These are phyloP conservation scores for Aspergillus pseudotamarii DNA, from an alignment of 2,329 filamentous ascomycete species.

Conservation along the genomic window DNA sequence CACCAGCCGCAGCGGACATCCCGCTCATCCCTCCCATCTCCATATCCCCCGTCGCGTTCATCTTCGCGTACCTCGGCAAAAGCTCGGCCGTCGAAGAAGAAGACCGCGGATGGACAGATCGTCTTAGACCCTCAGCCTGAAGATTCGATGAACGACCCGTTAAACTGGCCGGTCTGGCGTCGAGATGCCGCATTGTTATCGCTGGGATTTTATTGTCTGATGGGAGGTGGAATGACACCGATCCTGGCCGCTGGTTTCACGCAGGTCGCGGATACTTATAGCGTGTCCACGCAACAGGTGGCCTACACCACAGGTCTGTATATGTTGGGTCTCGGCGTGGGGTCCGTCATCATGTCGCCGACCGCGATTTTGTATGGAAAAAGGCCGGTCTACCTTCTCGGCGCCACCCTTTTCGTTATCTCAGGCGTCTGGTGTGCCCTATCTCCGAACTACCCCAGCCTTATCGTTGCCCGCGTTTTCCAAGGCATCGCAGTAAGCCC, in stretches of 20 bases:
- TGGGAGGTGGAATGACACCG: conserved; percentile 91
- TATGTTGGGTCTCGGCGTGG: conserved; percentile 90
- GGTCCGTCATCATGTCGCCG: conserved; percentile 80
- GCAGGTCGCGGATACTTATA: conserved; percentile 69
- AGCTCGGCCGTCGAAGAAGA: conserved; percentile 60
- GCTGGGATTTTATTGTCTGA: conserved; percentile 87
- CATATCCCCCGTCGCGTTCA: conserved; percentile 43
- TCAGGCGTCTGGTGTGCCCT: conserved; percentile 82
- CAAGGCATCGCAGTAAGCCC: conserved; percentile 87
- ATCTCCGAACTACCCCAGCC: conserved; percentile 78
- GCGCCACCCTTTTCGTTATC: conserved; percentile 74
- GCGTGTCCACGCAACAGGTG: conserved; percentile 70
- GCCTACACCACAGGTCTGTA: conserved; percentile 88
- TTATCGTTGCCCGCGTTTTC: conserved; percentile 80
- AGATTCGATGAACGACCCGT: conserved; percentile 83
- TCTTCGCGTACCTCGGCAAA: conserved; percentile 36
- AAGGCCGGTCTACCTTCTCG: conserved; percentile 81
- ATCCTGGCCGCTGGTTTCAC: conserved; percentile 88
- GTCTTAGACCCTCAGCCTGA: conserved; percentile 92
- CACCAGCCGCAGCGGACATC: conserved; percentile 65
- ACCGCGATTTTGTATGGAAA: conserved; percentile 92
- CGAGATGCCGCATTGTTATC: conserved; percentile 79
- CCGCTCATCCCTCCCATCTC: conserved; percentile 56
- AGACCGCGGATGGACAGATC: conserved; percentile 77
- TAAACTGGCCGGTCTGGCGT: conserved; percentile 87